Percentiles rank a stretch among this genome's conserved stretches.
These are phyloP conservation scores for Fagopyrum esculentum DNA, from an alignment of 148 eudicot species.

Conservation along the genomic window DNA sequence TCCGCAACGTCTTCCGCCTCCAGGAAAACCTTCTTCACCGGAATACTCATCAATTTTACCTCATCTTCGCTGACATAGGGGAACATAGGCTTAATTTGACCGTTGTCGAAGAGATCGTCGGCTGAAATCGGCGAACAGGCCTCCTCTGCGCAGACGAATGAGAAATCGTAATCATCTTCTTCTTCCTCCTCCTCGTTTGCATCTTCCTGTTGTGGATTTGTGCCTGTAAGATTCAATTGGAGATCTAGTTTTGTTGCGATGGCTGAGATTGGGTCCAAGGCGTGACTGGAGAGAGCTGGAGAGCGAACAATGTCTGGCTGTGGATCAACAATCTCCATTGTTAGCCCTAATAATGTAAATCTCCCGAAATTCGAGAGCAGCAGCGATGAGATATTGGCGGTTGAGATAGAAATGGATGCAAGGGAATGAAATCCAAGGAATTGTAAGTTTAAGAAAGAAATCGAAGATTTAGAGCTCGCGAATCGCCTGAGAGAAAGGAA, in stretches of 20 bases:
- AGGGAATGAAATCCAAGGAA: not conserved
- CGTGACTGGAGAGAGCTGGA: conserved; percentile 1
- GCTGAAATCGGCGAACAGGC: conserved; percentile 36
- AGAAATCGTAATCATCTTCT: conserved; percentile 39
- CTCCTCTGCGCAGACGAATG: conserved; percentile 23
- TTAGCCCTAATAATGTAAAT: not conserved
- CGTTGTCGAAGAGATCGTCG: conserved; percentile 57
- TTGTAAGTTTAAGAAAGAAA: not conserved
- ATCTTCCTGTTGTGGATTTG: conserved; percentile 1
- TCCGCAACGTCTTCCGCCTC: conserved; percentile 24
- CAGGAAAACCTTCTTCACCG: conserved; percentile 54
- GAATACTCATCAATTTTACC: conserved; percentile 14
- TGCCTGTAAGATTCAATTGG: not conserved
- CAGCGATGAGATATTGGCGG: not conserved
- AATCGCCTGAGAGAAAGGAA: not conserved
- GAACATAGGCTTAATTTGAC: conserved; percentile 49
- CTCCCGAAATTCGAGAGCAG: not conserved
- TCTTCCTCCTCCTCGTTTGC: conserved; percentile 17
- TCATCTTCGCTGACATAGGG: conserved; percentile 20
- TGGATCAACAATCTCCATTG: conserved; percentile 1
- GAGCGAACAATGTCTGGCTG: not conserved
- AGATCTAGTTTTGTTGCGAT: not conserved
- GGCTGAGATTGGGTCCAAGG: not conserved
- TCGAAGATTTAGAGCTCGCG: not conserved
- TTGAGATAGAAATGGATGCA: not conserved